These are phyloP conservation scores for Ogataea ganodermae DNA, from an alignment of 805 yeast species.

Conservation along the genomic window DNA sequence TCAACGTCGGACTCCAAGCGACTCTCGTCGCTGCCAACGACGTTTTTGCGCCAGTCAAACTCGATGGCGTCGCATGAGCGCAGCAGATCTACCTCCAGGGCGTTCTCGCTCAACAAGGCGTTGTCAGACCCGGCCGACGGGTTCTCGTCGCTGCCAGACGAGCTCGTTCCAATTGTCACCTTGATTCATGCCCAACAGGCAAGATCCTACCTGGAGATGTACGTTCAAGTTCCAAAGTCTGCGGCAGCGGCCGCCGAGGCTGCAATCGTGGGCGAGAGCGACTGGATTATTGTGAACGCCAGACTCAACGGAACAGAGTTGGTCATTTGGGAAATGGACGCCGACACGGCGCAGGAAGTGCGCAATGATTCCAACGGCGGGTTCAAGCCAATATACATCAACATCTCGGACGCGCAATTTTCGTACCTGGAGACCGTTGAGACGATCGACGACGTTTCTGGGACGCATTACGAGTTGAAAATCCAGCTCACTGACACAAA, in stretches of 20 bases:
- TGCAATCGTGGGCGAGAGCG: slow-evolving; percentile 4
- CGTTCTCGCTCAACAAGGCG: slow-evolving; percentile 21
- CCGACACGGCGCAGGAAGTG: slow-evolving; percentile 28
- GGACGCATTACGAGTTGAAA: slow-evolving; percentile 16
- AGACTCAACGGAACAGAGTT: slow-evolving; percentile 54
- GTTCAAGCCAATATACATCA: slow-evolving; percentile 52
- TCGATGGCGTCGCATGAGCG: slow-evolving; percentile 19
- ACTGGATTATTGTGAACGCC: slow-evolving; percentile 32
- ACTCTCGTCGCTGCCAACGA: slow-evolving; percentile 34
- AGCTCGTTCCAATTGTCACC: slow-evolving; percentile 70
- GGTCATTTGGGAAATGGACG: slow-evolving; percentile 47
- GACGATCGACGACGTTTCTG: slow-evolving; percentile 10
- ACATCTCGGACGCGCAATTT: slow-evolving; percentile 48
- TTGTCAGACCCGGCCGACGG: slow-evolving; percentile 19
- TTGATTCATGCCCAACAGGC: slow-evolving; percentile 69
- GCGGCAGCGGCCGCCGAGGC: slow-evolving; percentile 6
- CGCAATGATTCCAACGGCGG: slow-evolving; percentile 39
- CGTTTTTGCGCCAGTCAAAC: slow-evolving; percentile 32
- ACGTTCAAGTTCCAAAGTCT: slow-evolving; percentile 28
- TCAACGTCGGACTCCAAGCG: slow-evolving; percentile 22
- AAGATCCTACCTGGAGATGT: slow-evolving; percentile 55
- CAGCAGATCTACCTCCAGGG: slow-evolving; percentile 16
- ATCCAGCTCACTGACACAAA: slow-evolving; percentile 31
- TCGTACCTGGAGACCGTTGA: slow-evolving; percentile 10
- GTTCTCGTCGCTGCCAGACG: slow-evolving; percentile 49